Conservation (phyloP, 495 filamentous ascomycete genomes). For the Hypoxylon rickii region DNA sequence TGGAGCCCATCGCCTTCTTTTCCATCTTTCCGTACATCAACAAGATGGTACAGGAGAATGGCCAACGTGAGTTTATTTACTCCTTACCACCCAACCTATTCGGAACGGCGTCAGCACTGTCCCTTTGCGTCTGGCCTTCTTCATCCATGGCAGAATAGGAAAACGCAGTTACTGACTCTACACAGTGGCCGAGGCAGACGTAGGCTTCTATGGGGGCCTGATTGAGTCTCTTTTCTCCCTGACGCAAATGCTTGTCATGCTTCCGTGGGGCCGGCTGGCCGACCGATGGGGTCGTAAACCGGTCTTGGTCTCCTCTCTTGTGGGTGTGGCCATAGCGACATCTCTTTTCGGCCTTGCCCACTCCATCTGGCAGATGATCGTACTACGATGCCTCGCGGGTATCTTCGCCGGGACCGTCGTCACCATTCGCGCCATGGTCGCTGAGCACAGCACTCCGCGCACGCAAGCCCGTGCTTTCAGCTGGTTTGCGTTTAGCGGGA, state of each 20-base stretch:
- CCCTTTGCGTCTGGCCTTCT: too few species aligned
- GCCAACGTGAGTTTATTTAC: slow-evolving; percentile 39
- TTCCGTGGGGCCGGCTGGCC: slow-evolving; percentile 65
- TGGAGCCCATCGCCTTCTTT: slow-evolving; percentile 78
- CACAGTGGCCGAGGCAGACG: slow-evolving; percentile 55
- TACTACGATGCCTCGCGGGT: slow-evolving; percentile 67
- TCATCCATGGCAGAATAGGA: too few species aligned
- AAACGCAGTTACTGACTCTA: background rate
- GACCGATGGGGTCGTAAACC: slow-evolving; percentile 71
- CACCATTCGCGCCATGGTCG: slow-evolving; percentile 72
- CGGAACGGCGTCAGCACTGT: too few species aligned
- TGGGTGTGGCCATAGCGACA: slow-evolving; percentile 61
- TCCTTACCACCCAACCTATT: too few species aligned
- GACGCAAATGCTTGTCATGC: slow-evolving; percentile 63
- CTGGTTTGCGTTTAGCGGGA: slow-evolving; percentile 71
- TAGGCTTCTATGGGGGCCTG: slow-evolving; percentile 73
- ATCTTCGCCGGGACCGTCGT: slow-evolving; percentile 71
- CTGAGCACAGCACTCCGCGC: slow-evolving; percentile 66
- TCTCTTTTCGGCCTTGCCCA: slow-evolving; percentile 65
- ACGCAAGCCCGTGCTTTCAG: slow-evolving; percentile 73
- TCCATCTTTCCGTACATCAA: slow-evolving; percentile 76
- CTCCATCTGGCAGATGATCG: slow-evolving; percentile 67
- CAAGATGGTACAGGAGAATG: slow-evolving; percentile 68
- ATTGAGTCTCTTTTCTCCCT: slow-evolving; percentile 75
- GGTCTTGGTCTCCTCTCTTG: slow-evolving; percentile 63